Base-by-base conservation (phyloP, 805 yeast genomes). In the Pichia kluyveri region DNA sequence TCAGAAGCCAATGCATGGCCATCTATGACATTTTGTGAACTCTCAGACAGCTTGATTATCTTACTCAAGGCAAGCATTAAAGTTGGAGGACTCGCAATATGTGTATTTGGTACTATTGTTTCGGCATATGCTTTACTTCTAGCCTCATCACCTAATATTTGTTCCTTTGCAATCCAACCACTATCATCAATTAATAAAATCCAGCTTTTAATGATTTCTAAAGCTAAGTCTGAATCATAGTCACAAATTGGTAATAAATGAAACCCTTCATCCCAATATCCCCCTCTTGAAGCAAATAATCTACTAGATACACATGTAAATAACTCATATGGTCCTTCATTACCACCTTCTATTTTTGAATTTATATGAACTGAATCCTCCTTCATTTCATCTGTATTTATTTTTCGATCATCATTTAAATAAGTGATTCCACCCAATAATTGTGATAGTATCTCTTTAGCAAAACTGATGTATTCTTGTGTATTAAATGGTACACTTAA, bases 221-320 rank as follows among this genome's bases (percentile, higher is more conserved):
- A 70, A 0, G 80, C 86, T 41, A 90, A 69, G 59, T 87, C 96
- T 15, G 86, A 73, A 65, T 93, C 98, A 61, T 83, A 90, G 43
- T 83, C 83, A 56, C 86, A 65, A 38, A 93, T 69, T 8, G 95
- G 95, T 39, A 90, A 69, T 51, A 91, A 70, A 63, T 91, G 96
- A 66, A 93, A 93, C 0, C 99, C 99, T 67, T 93, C 99, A 66
- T 93, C 99, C 99, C 99, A 93, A 60, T 86, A 88, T 60, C 93
- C 93, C 0, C 99, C 99, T 53, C 99, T 75, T 4, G 99, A 98
- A 66, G 93, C 93, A 60, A 86, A 87, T 0, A 96, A 87, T 45
- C 99, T 74, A 43, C 96, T 86, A 2, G 99, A 99, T 34, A 88
- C 93, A 23, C 88, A 72, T 0, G 93, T 77, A 58, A 89, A 86